Conservation (phyloP, 148 eudicot species). For the Nyssa sinensis region DNA sequence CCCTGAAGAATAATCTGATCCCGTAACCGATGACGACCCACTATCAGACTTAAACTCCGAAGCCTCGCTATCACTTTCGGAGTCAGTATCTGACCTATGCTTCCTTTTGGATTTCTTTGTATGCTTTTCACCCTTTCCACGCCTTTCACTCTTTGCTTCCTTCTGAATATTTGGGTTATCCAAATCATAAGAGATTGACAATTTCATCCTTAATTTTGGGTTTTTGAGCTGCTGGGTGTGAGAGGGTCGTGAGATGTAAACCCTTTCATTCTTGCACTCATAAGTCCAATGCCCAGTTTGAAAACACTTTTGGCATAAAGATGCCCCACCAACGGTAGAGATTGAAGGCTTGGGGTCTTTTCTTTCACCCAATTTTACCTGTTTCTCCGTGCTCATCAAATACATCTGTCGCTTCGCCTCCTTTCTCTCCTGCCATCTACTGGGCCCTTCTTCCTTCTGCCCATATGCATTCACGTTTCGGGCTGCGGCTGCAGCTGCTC, state of each 20-base stretch:
- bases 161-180: conserved; percentile 55
- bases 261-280: conserved; percentile 95
- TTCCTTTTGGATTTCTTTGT: conserved; percentile 68
- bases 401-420: conserved; percentile 98
- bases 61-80: conserved; percentile 64
- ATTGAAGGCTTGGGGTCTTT: conserved; percentile 57
- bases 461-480: conserved; percentile 96
- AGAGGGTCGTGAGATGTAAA: conserved; percentile 81
- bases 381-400: conserved; percentile 93
- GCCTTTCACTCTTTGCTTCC: conserved; percentile 30
- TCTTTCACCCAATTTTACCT: conserved; percentile 76
- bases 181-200: conserved; percentile 43
- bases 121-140: conserved; percentile 38
- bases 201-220: conserved; percentile 72
- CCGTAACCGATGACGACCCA: conserved; percentile 48
- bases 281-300: conserved; percentile 93
- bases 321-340: conserved; percentile 33
- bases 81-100: conserved; percentile 56
- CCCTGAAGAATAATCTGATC: conserved; percentile 61
- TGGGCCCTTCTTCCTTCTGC: conserved; percentile 98
- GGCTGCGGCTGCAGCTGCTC: conserved; percentile 91
- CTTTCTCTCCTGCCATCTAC: conserved; percentile 99
- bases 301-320: conserved; percentile 86
- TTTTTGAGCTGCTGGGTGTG: conserved; percentile 81
- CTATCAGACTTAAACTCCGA: conserved; percentile 75